These are phyloP conservation scores for Tuber microsphaerosporum DNA, from an alignment of 495 filamentous ascomycete species.

Conservation along the genomic window DNA sequence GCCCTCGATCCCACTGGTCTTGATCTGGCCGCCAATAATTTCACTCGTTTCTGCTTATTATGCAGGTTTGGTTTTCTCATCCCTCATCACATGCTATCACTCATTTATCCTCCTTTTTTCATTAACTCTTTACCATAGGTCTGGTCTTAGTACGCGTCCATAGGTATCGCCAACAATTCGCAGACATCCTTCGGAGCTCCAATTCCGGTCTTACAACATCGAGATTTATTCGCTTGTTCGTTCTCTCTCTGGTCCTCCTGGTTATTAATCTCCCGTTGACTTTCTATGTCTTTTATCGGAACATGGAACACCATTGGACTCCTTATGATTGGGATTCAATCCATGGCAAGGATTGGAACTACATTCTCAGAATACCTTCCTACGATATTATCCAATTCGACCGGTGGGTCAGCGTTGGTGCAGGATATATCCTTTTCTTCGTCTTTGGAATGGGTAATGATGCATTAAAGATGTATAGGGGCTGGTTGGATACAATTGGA, in stretches of 20 bases:
- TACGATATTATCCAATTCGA: slow-evolving; percentile 53
- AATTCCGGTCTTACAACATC: slow-evolving; percentile 57
- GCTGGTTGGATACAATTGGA: slow-evolving; percentile 49
- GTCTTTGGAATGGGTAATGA: slow-evolving; percentile 80
- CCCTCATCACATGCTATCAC: slow-evolving; percentile 22
- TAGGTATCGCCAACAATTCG: slow-evolving; percentile 58
- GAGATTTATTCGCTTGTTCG: slow-evolving; percentile 70
- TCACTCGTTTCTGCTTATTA: slow-evolving; percentile 58
- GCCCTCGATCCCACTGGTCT: slow-evolving; percentile 59
- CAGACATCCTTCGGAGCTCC: slow-evolving; percentile 51
- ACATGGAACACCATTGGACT: slow-evolving; percentile 47
- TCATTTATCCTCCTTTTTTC: slow-evolving; percentile 7
- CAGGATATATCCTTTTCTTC: slow-evolving; percentile 57
- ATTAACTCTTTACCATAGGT: slow-evolving; percentile 44
- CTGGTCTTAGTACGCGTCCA: slow-evolving; percentile 62
- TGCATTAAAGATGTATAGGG: slow-evolving; percentile 64
- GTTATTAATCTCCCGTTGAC: slow-evolving; percentile 59
- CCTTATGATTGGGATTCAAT: slow-evolving; percentile 52
- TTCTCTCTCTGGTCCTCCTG: slow-evolving; percentile 62
- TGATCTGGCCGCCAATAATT: slow-evolving; percentile 61
- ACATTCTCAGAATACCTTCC: slow-evolving; percentile 57
- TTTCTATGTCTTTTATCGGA: slow-evolving; percentile 54
- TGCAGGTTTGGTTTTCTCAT: slow-evolving; percentile 54
- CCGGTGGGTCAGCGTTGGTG: slow-evolving; percentile 59
- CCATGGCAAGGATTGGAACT: slow-evolving; percentile 54